Base-by-base conservation (phyloP, 2,329 filamentous ascomycete genomes). In the Colletotrichum somersetense region DNA sequence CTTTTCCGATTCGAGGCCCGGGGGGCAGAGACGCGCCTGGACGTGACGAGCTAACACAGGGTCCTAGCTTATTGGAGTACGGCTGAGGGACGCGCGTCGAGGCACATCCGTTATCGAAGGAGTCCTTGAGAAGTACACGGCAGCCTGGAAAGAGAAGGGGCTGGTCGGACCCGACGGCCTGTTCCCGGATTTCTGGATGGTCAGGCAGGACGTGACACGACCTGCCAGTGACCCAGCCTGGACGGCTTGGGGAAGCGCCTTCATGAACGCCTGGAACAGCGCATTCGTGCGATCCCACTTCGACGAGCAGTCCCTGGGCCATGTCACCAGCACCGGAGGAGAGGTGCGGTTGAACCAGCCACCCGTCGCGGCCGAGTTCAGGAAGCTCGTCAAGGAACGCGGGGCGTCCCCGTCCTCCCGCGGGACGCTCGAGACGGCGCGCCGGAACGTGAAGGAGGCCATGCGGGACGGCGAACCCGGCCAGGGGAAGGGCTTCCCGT, bases 321-420 rank as follows among this genome's bases (percentile, higher is more conserved):
- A 78, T 65, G 71, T 82, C 56, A 78, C 77, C 4, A 73, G 67
- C 1, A 73, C 73, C 62, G 71, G 71, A 11, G 78, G 76, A 44
- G 57, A 75, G 33, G 71, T 77, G 40, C 76, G 77, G 12, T 73
- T 52, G 12, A 50, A 78, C 42, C 75, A 76, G 55, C 74, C 73
- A 46, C 12, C 38, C 46, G 75, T 80, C 26, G 79, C 75, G 2
- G 66, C 74, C 10, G 75, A 74, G 42, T 78, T 79, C 64, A 72
- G 76, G 26, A 64, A 73, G 5, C 30, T 75, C 2, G 74, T 73
- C 5, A 52, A 73, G 38, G 63, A 62, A 30, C 50, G 71, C 33
- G 48, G 66, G 58, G 53, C 72, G 33, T 53, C 73, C 66, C 72
- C 76, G 23, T 48, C 76, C 18, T 71, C 59, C 1, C 56, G 73